Evolutionary conservation across 1,284 basidiomycete genomes (phyloP).

Genomic region (Pulchroboletus neoregius): DNA sequence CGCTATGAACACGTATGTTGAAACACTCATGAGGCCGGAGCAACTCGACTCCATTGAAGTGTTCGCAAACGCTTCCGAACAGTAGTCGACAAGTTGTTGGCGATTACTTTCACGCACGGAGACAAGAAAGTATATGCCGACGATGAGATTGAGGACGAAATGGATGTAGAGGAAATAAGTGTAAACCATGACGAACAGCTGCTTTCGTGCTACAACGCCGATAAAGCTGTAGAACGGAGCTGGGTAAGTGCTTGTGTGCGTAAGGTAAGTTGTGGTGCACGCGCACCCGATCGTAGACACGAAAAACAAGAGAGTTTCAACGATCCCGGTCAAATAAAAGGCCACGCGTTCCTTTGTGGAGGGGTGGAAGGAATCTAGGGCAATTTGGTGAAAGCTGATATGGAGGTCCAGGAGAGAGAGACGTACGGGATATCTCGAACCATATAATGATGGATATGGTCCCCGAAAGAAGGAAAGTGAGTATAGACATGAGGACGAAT

Average conservation of each 20-base stretch:
- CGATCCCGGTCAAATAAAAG: conserved; percentile 47
- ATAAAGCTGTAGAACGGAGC: conserved; percentile 42
- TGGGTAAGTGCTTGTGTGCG: not conserved
- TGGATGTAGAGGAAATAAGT: conserved; percentile 55
- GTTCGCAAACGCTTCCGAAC: conserved; percentile 44
- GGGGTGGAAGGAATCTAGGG: conserved; percentile 34
- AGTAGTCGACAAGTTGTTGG: conserved; percentile 42
- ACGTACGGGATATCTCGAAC: conserved; percentile 56
- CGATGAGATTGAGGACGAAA: conserved; percentile 52
- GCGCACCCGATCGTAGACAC: conserved; percentile 54
- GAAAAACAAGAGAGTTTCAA: conserved; percentile 49
- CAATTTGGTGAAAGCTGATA: conserved; percentile 1
- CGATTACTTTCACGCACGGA: conserved; percentile 45
- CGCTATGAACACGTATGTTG: conserved; percentile 45
- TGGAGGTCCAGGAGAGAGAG: not conserved
- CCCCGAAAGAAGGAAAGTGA: conserved; percentile 51
- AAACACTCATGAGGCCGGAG: conserved; percentile 38
- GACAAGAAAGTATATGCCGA: conserved; percentile 51
- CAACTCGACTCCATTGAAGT: conserved; percentile 43
- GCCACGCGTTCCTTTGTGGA: conserved; percentile 37
- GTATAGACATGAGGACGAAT: conserved; percentile 49
- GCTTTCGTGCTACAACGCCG: conserved; percentile 57
- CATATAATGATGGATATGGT: conserved; percentile 50
- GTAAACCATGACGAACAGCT: conserved; percentile 54
- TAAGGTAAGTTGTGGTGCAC: not conserved